Percentiles rank a stretch among this genome's conserved stretches.
phyloP scores from a whole-genome alignment of 768 basidiomycete species.

The Russula virescens region DNA sequence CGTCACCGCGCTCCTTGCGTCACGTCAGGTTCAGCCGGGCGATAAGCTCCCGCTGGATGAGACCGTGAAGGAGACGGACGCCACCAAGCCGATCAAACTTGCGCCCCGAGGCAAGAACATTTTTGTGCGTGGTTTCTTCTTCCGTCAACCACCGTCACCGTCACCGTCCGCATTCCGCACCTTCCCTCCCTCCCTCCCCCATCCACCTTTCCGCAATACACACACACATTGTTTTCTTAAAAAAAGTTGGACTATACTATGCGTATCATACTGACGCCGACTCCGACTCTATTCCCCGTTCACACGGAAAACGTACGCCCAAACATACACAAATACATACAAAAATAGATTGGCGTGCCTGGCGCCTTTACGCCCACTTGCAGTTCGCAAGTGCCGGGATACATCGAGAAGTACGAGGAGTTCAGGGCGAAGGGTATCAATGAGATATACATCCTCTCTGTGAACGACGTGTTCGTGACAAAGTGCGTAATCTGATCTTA shows the following conservation, averaged over 20 bases:
- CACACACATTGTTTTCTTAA: too few species aligned
- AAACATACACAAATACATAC: background rate
- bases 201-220: too few species aligned
- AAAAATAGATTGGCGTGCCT: conserved; percentile 22
- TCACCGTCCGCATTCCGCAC: too few species aligned
- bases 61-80: conserved; percentile 19
- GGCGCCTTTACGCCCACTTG: conserved; percentile 25
- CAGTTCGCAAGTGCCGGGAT: conserved; percentile 31
- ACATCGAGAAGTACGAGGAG: conserved; percentile 57
- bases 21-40: conserved; percentile 16
- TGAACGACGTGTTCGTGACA: conserved; percentile 75
- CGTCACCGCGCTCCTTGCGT: conserved; percentile 9
- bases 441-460: conserved; percentile 63
- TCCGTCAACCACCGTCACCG: too few species aligned
- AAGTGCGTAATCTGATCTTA: conserved; percentile 5
- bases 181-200: background rate
- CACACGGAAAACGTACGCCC: too few species aligned
- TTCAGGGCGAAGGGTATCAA: conserved; percentile 75
- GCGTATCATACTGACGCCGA: too few species aligned
- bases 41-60: conserved; percentile 20
- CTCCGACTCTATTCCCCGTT: too few species aligned
- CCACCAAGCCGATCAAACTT: conserved; percentile 9
- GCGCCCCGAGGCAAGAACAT: conserved; percentile 17
- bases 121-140: conserved; percentile 22
- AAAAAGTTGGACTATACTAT: too few species aligned